phyloP scores from a whole-genome alignment of 1,284 basidiomycete species.

The Caloboletus firmus region DNA sequence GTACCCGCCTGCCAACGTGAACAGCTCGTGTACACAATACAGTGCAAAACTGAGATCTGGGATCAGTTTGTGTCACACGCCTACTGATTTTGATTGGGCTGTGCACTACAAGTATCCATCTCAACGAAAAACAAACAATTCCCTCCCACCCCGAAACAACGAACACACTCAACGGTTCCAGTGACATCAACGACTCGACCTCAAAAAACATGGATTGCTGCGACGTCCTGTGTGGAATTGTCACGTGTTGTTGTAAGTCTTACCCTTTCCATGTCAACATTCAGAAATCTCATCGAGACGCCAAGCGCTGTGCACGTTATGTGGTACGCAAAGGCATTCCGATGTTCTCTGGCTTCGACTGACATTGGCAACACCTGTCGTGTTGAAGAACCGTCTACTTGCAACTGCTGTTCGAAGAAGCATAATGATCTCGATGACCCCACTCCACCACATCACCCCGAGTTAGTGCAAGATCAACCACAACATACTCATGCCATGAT shows the following conservation, averaged over 20 bases:
- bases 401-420: slow-evolving; percentile 20
- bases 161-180: neutral
- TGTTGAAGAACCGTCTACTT: slow-evolving; percentile 14
- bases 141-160: neutral
- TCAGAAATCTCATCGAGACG: slow-evolving; percentile 4
- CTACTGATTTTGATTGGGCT: neutral
- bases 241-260: slow-evolving; percentile 27
- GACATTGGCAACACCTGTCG: neutral
- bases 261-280: neutral
- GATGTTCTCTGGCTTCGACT: neutral
- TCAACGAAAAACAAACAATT: neutral
- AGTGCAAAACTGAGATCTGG: no score
- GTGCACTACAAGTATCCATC: neutral
- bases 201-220: slow-evolving; percentile 26
- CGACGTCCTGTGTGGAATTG: slow-evolving; percentile 23
- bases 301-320: slow-evolving; percentile 23
- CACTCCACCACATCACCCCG: neutral
- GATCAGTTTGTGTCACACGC: no score
- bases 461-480: slow-evolving; percentile 20
- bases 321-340: slow-evolving; percentile 5
- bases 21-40: no score
- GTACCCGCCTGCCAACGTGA: no score
- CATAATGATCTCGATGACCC: slow-evolving; percentile 1
- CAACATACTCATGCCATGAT: slow-evolving; percentile 14
- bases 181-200: neutral